Conservation (phyloP, 2,329 filamentous ascomycete genomes). For the Chrysosporium keratinophilum region DNA sequence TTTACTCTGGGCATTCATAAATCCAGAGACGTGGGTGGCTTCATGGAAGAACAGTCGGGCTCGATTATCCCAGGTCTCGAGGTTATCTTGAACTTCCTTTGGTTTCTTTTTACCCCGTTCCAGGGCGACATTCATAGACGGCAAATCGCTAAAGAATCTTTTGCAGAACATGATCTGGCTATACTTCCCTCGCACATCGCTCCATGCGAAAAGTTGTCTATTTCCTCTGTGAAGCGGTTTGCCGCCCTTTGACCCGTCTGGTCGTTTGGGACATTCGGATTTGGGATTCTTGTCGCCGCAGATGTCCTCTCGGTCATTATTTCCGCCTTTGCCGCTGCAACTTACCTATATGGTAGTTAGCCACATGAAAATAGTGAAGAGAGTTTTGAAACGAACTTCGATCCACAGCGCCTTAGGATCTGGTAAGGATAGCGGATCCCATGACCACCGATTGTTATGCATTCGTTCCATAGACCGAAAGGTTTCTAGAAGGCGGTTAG, state of each 20-base stretch:
- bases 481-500: not conserved
- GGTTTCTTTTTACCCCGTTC: not conserved
- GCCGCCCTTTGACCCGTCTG: not conserved
- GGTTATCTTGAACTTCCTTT: slow-evolving; percentile 3
- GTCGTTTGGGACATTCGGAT: not conserved
- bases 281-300: slow-evolving; percentile 7
- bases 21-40: not conserved
- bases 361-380: not conserved
- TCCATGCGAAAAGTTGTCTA: slow-evolving; percentile 4
- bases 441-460: slow-evolving; percentile 1
- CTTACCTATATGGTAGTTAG: not conserved
- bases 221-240: slow-evolving; percentile 3
- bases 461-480: not conserved
- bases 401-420: not conserved
- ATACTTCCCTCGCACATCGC: not conserved
- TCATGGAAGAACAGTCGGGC: slow-evolving; percentile 5
- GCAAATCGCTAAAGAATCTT: slow-evolving; percentile 4
- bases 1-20: not conserved
- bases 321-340: slow-evolving; percentile 3
- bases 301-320: not conserved
- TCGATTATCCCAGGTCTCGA: slow-evolving; percentile 8
- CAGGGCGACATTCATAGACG: slow-evolving; percentile 2
- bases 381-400: not conserved
- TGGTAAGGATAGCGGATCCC: not conserved
- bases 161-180: slow-evolving; percentile 5